Conservation (phyloP, 2,329 filamentous ascomycete species). For the Aspergillus unguis region DNA sequence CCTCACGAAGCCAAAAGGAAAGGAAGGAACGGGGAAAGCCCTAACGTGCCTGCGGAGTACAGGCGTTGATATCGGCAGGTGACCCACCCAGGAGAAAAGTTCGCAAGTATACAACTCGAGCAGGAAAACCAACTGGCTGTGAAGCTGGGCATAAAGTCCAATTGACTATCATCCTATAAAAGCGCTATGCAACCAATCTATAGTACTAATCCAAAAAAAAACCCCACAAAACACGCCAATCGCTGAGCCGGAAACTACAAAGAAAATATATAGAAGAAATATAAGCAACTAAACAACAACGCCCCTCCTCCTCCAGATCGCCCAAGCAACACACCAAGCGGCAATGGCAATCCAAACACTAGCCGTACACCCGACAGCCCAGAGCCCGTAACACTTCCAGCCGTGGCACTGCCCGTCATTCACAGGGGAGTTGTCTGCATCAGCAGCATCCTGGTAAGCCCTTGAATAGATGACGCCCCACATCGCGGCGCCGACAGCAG, state of each 20-base stretch:
- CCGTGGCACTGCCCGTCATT: slow-evolving; percentile 74
- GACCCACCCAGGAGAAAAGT: too few species aligned
- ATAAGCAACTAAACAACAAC: slow-evolving; percentile 58
- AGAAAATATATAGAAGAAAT: background rate
- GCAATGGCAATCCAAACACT: slow-evolving; percentile 75
- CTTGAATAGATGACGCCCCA: slow-evolving; percentile 86
- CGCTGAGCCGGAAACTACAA: background rate
- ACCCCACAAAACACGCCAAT: too few species aligned
- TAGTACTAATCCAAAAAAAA: background rate
- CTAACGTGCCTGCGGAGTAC: too few species aligned
- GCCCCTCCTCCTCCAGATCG: slow-evolving; percentile 74
- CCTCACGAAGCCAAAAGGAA: too few species aligned
- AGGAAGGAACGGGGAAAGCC: too few species aligned
- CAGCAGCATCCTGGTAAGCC: slow-evolving; percentile 38
- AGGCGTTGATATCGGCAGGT: too few species aligned
- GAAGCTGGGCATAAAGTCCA: background rate
- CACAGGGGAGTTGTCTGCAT: slow-evolving; percentile 25
- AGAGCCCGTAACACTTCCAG: slow-evolving; percentile 78
- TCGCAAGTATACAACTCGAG: too few species aligned
- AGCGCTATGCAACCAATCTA: background rate
- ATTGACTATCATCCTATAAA: background rate
- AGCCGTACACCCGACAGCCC: slow-evolving; percentile 69
- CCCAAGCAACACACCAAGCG: slow-evolving; percentile 77
- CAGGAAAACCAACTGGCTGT: too few species aligned
- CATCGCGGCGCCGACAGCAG: slow-evolving; percentile 79